Base-by-base conservation (phyloP, 495 filamentous ascomycete genomes). In the Lophium mytilinum region DNA sequence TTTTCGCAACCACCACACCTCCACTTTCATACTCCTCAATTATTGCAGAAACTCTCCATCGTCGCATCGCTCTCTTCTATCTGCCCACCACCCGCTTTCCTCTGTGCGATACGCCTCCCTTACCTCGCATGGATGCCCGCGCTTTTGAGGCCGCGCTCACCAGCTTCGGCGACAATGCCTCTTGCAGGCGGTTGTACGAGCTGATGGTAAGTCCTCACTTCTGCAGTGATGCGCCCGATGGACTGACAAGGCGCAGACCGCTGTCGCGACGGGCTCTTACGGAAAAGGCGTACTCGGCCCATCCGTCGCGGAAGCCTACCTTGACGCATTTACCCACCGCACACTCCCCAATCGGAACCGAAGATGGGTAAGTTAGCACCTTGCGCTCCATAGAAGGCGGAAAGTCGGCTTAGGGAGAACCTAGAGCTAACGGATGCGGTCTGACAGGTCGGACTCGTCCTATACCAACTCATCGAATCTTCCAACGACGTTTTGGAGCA, bases 391-490 rank as follows among this genome's bases (percentile, higher is more conserved):
- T 9, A 14, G 9, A 30, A 48, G 9, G 12, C 45, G 19, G 1
- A 12, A 24, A 48, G 45, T 18, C 7, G 18, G 14, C 17, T 1
- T 10, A 5, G 8, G 1, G 21, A 48, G 45, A 8, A 21, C 2
- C 17, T 7, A 24, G 9, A 24, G 14, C 45, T 48, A 24, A 48
- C 19, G 9, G 7, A 17, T 17, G 42, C 17, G 55, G 24, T 6
- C 17, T 36, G 46, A 41, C 37, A 39, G 46, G 17, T 52, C 21
- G 55, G 55, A 24, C 15, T 57, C 17, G 35, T 41, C 4, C 30
- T 65, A 11, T 19, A 30, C 10, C 55, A 48, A 1, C 51, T 65
- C 19, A 33, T 65, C 12, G 11, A 47, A 19, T 33, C 36, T 9
- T 46, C 37, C 11, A 17, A 34, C 5, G 6, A 19, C 7, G 39